phyloP scores from a whole-genome alignment of 2,329 filamentous ascomycete genomes.

The Leptographium galeiforme region DNA sequence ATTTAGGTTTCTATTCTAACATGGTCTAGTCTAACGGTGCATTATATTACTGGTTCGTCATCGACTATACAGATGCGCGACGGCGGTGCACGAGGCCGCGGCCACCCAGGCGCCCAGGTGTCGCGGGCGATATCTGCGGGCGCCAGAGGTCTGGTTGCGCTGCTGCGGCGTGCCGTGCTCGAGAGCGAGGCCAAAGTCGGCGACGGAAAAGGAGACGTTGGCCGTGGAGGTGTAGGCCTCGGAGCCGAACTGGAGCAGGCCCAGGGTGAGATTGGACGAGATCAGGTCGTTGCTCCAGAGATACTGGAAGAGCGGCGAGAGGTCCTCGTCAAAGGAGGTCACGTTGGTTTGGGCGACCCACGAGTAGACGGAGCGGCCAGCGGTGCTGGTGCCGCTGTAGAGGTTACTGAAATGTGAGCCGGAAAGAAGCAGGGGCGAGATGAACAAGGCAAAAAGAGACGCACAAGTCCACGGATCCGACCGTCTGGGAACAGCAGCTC shows the following conservation, averaged over 20 bases:
- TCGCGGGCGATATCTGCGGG: not conserved
- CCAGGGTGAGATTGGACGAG: not conserved
- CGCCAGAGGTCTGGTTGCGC: not conserved
- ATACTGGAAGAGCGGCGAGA: constrained; percentile 4
- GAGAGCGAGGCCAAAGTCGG: not conserved
- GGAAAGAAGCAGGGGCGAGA: not conserved
- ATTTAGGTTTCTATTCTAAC: not conserved
- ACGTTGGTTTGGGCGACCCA: not conserved
- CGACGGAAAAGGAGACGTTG: constrained; percentile 1
- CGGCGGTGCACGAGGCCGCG: not conserved
- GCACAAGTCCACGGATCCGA: not conserved
- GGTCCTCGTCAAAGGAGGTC: not conserved
- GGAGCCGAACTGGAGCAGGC: not conserved
- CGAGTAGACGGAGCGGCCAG: not conserved
- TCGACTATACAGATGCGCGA: not conserved
- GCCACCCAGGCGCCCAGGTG: not conserved
- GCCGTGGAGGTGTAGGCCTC: not conserved
- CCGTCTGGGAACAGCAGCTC: not conserved
- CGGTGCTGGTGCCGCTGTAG: not conserved
- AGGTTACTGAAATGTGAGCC: not conserved
- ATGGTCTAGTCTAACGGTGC: not conserved
- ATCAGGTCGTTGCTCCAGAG: constrained; percentile 2
- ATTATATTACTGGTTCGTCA: not conserved
- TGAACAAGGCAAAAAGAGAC: not conserved
- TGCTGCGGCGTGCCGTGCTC: not conserved